Evolutionary conservation across 2,329 filamentous ascomycete species (phyloP), one percentile per base, ranked within the genome.

Genomic region (Podosphaera aphanis): DNA sequence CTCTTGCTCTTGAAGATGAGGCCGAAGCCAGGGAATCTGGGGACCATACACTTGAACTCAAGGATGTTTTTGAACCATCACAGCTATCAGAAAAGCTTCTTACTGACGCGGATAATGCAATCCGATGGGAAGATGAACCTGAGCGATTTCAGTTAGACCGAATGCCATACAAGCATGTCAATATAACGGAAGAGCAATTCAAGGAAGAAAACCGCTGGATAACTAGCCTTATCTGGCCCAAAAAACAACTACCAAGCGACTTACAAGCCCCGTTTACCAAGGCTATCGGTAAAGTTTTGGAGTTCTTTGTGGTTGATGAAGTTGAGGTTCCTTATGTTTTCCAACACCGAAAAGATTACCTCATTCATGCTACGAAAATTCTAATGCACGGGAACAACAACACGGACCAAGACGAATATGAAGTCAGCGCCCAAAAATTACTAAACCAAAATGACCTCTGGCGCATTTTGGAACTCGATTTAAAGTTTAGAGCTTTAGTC

Each of bases 321-420:
- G 84, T 88, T 55, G 90, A 98, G 61, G 85, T 94, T 1, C 88
- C 90, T 0, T 98, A 93, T 61, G 90, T 98, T 54, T 94, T 94
- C 62, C 88, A 94, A 61, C 90, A 98, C 58, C 83, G 90, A 49
- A 93, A 94, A 62, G 90, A 98, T 60, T 98, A 95, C 58, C 71
- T 98, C 38, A 92, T 98, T 47, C 84, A 95, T 57, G 81, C 82
- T 20, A 79, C 78, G 52, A 85, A 83, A 57, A 70, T 72, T 5
- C 64, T 68, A 46, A 70, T 76, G 58, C 62, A 68, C 20, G 66
- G 74, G 50, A 69, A 71, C 15, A 70, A 77, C 47, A 79, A 88
- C 52, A 71, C 73, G 7, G 77, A 84, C 54, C 75, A 71, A 1
- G 75, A 78, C 1, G 77, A 84, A 48, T 82, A 77, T 57, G 76